Conservation (phyloP, 495 filamentous ascomycete species). For the Acidomyces sp. region DNA sequence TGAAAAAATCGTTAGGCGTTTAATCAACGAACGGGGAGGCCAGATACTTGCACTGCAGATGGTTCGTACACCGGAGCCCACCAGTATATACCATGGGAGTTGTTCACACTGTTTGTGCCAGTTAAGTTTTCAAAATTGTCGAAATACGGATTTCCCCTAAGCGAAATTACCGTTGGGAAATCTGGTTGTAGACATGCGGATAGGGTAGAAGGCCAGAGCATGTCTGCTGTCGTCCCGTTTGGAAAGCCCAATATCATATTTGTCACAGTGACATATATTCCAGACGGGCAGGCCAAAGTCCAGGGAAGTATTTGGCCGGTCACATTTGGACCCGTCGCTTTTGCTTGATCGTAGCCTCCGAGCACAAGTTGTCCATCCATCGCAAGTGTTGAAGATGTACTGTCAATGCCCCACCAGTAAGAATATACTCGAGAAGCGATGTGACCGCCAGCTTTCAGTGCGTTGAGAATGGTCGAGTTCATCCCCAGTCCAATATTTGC, state of each 20-base stretch:
- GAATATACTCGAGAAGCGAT: slow-evolving; percentile 32
- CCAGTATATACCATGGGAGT: background rate
- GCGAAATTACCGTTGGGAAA: background rate
- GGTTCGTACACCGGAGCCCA: background rate
- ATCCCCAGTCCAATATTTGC: slow-evolving; percentile 25
- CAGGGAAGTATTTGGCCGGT: slow-evolving; percentile 18
- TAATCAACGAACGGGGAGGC: background rate
- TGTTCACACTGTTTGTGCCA: background rate
- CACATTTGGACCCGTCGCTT: slow-evolving; percentile 26
- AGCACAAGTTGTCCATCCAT: slow-evolving; percentile 33
- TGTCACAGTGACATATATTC: slow-evolving; percentile 27
- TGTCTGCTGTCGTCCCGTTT: slow-evolving; percentile 19
- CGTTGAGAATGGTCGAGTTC: slow-evolving; percentile 34
- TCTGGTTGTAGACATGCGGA: background rate
- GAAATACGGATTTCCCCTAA: background rate
- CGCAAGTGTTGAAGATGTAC: slow-evolving; percentile 19
- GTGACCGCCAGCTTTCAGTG: slow-evolving; percentile 22
- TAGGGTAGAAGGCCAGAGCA: background rate
- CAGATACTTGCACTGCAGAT: background rate
- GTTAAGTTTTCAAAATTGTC: background rate
- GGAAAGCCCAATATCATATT: slow-evolving; percentile 28
- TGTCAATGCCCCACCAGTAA: slow-evolving; percentile 33
- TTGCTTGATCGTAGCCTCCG: slow-evolving; percentile 35
- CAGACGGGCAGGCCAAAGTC: slow-evolving; percentile 20
- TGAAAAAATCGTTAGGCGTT: too few relatives aligned